Conservation (phyloP, 495 filamentous ascomycete genomes). For the Parathielavia appendiculata region DNA sequence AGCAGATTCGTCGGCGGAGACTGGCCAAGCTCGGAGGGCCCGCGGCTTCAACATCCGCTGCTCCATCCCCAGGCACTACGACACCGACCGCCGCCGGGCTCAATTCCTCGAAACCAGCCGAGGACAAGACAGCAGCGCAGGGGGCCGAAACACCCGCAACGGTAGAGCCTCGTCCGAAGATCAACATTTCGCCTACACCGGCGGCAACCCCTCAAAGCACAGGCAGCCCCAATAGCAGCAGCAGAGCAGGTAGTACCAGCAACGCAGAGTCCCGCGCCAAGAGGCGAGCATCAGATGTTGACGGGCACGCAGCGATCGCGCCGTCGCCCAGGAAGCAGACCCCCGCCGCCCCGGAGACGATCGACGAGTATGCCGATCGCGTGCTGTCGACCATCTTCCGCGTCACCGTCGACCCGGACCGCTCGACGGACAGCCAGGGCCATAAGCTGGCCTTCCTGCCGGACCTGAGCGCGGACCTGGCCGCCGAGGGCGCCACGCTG, state of each 20-base stretch:
- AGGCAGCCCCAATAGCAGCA: constrained; percentile 4
- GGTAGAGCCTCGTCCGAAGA: constrained; percentile 23
- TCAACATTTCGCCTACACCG: constrained; percentile 27
- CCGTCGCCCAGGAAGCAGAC: constrained; percentile 28
- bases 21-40: constrained; percentile 41
- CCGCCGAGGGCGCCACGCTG: constrained; percentile 53
- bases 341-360: constrained; percentile 29
- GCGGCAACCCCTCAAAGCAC: constrained; percentile 8
- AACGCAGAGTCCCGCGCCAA: constrained; percentile 18
- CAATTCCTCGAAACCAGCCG: constrained; percentile 11
- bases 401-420: constrained; percentile 59
- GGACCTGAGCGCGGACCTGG: constrained; percentile 60
- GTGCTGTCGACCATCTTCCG: constrained; percentile 66
- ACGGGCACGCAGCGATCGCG: constrained; percentile 24
- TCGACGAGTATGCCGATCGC: constrained; percentile 67
- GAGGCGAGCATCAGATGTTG: constrained; percentile 28
- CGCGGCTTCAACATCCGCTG: constrained; percentile 7
- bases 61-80: constrained; percentile 14
- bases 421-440: constrained; percentile 54
- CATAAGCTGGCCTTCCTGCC: constrained; percentile 54
- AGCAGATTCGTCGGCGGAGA: constrained; percentile 39
- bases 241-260: constrained; percentile 27
- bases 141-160: constrained; percentile 8
- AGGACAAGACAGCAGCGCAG: background rate
- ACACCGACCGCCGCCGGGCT: constrained; percentile 7